Conservation (phyloP, 352 stramenopile species). For the Phytopythium oedochilum region DNA sequence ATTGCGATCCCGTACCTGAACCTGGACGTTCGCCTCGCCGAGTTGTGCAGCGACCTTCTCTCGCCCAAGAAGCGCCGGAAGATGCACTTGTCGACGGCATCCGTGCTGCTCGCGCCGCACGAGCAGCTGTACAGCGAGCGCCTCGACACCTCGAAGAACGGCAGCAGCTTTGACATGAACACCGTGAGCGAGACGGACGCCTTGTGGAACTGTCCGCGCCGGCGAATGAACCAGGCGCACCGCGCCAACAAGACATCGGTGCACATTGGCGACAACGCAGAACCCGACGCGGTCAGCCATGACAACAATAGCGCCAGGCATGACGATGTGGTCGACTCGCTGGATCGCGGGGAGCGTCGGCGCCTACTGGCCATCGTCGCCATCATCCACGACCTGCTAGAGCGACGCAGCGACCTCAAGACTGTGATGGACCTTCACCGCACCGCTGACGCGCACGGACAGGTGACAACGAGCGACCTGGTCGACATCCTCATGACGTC, state of each 20-base stretch:
- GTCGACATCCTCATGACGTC: constrained; percentile 64
- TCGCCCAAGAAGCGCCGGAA: constrained; percentile 64
- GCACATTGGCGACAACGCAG: constrained; percentile 41
- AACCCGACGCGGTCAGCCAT: not conserved
- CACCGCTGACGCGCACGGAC: constrained; percentile 46
- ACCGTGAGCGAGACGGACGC: constrained; percentile 37
- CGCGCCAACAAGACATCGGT: constrained; percentile 52
- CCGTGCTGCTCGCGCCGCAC: constrained; percentile 55
- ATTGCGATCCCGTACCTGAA: constrained; percentile 41
- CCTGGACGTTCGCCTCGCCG: constrained; percentile 35
- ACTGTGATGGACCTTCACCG: constrained; percentile 63
- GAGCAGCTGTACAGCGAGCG: constrained; percentile 24
- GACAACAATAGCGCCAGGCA: not conserved
- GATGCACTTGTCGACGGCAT: constrained; percentile 57
- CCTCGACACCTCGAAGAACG: constrained; percentile 13
- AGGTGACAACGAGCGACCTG: constrained; percentile 53
- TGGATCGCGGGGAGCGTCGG: constrained; percentile 20
- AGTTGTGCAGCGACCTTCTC: constrained; percentile 58
- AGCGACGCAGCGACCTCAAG: constrained; percentile 67
- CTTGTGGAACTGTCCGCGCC: constrained; percentile 61
- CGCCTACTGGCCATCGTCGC: constrained; percentile 33
- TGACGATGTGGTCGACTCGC: not conserved
- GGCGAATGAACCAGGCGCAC: constrained; percentile 58
- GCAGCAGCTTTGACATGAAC: constrained; percentile 29
- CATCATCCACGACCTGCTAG: constrained; percentile 65